Base-by-base conservation (phyloP, 1,139 yeast species). In the Saccharomyces hybrid region DNA sequence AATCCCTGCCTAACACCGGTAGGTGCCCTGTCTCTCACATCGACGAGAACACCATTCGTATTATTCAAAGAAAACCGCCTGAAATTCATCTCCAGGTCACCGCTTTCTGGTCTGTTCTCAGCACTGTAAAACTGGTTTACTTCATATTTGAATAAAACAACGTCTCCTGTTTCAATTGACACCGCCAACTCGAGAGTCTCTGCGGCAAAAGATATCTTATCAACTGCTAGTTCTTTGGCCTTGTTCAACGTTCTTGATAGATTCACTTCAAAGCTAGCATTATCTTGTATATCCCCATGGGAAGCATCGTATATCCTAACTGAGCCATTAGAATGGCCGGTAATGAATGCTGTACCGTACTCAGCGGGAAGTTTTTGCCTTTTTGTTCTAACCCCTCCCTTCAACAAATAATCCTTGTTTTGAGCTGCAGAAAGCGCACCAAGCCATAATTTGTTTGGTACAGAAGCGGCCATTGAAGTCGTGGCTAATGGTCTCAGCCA, bases 261-360 rank as follows among this genome's bases (percentile, higher is more conserved):
- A 59, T 79, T 78, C 41, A 83, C 75, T 58, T 82, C 86, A 59
- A 83, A 72, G 1, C 80, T 82, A 6, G 78, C 73, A n/a, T 81
- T 75, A 51, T 84, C 89, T 57, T 79, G 85, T 16, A 82, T 72
- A 62, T 88, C 96, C 28, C 87, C 88, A 58, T 84, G 82, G 0
- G 96, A 83, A 0, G 90, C 84, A 69, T 91, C 97, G 78, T 88
- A 83, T 23, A 93, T 69, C 58, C 95, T 78, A 0, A 93, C 82
- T 25, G 81, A 76, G 0, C 97, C 98, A 64, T 85, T 83, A 41
- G 79, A 79, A 68, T 89, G 97, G 1, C 97, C 98, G 0, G 96
- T 82, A 2, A 87, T 79, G 50, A 86, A 70, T 2, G 89, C 86
- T 38, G 82, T 47, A 11, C 53, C 48, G 16, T 23, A 41, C 29